Evolutionary conservation across 495 filamentous ascomycete genomes (phyloP).

Genomic region (Hypoxylon crocopeplum): DNA sequence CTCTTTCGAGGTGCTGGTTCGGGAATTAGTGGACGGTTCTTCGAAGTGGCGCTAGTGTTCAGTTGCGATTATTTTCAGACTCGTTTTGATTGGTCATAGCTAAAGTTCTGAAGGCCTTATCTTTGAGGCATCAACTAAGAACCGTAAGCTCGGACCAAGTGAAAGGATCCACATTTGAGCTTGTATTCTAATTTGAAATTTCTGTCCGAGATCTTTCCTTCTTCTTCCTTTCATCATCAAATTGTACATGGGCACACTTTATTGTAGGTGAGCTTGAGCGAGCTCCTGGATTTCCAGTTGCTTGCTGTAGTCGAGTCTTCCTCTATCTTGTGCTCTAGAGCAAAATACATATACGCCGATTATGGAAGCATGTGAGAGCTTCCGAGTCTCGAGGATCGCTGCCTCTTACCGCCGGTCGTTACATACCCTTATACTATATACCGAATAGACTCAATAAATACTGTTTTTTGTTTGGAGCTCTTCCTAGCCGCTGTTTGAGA

Average conservation of each 20-base stretch:
- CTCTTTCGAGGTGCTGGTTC: conserved; percentile 31
- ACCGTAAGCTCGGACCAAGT: no score
- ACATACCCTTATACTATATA: conserved; percentile 48
- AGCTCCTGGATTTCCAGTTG: conserved; percentile 43
- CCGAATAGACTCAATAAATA: no score
- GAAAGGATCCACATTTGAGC: not conserved
- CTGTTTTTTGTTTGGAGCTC: no score
- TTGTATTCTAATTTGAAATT: conserved; percentile 8
- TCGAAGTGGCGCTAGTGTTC: conserved; percentile 30
- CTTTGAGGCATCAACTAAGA: conserved; percentile 8
- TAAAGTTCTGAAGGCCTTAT: conserved; percentile 8
- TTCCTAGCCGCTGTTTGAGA: no score
- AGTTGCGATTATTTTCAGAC: conserved; percentile 44
- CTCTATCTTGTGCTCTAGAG: conserved; percentile 70
- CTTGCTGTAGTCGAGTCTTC: conserved; percentile 58
- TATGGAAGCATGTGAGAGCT: conserved; percentile 65
- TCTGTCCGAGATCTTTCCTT: conserved; percentile 46
- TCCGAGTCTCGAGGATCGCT: conserved; percentile 55
- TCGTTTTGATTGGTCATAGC: conserved; percentile 45
- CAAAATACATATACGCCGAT: conserved; percentile 57
- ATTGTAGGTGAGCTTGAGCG: conserved; percentile 81
- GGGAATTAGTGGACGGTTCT: no score
- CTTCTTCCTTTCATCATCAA: conserved; percentile 58
- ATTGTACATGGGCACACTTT: conserved; percentile 75
- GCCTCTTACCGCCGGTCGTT: conserved; percentile 69